Percentiles rank a stretch among this genome's conserved stretches.
Conservation (phyloP, 129 eudicot species). For the Pittosporum tobira region DNA sequence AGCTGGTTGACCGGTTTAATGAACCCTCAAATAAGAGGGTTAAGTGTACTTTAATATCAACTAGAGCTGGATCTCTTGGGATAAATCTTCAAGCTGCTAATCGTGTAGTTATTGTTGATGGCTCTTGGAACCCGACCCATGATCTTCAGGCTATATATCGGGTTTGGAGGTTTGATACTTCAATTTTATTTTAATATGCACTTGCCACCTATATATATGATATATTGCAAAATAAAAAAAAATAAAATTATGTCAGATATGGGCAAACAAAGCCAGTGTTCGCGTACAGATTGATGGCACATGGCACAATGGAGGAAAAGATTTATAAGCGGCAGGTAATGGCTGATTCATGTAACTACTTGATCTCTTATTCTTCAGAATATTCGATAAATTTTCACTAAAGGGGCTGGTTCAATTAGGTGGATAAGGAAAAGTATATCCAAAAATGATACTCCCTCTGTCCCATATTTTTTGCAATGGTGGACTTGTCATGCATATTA, state of each 20-base stretch:
- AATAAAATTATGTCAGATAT: conserved; percentile 43
- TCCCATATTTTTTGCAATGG: no score
- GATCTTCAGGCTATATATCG: conserved; percentile 98
- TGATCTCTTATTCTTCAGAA: background rate
- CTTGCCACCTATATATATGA: background rate
- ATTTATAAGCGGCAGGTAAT: conserved; percentile 96
- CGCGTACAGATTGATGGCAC: conserved; percentile 91
- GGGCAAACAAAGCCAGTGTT: conserved; percentile 95
- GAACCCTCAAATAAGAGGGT: conserved; percentile 75
- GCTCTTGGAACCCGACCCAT: conserved; percentile 96
- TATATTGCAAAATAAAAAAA: background rate
- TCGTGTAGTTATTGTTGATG: conserved; percentile 91
- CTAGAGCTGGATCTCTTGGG: conserved; percentile 93
- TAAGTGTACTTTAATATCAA: conserved; percentile 82
- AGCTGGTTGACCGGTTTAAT: conserved; percentile 73
- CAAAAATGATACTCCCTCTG: no score
- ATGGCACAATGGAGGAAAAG: conserved; percentile 97
- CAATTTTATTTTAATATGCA: background rate
- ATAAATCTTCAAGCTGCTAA: conserved; percentile 98
- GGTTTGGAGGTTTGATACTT: conserved; percentile 73
- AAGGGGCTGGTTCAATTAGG: conserved; percentile 28
- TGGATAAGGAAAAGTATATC: conserved; percentile 87
- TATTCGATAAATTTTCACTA: background rate
- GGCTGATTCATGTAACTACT: background rate
- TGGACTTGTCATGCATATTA: no score